Evolutionary conservation across 2,329 filamentous ascomycete genomes (phyloP).

Genomic region (Fusarium abutilonis): DNA sequence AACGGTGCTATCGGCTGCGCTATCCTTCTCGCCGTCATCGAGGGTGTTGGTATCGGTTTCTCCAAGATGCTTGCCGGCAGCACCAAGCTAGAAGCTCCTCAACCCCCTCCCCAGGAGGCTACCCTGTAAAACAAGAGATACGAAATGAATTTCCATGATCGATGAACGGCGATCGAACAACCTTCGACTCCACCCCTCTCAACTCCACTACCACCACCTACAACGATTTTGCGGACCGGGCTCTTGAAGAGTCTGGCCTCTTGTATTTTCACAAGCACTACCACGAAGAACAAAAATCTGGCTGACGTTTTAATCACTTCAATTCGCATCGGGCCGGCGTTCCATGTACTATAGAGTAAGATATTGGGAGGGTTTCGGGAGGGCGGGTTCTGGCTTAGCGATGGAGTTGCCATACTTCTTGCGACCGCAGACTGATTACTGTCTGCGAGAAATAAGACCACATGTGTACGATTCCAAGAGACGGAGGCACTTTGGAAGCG

Average conservation of each 20-base stretch:
- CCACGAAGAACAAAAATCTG: slow-evolving; percentile 34
- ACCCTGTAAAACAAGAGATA: slow-evolving; percentile 39
- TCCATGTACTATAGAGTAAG: slow-evolving; percentile 48
- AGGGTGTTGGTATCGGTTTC: slow-evolving; percentile 96
- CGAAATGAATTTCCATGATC: slow-evolving; percentile 24
- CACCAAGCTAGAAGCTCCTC: slow-evolving; percentile 77
- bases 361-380: slow-evolving; percentile 28
- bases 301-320: slow-evolving; percentile 37
- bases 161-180: slow-evolving; percentile 20
- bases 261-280: slow-evolving; percentile 38
- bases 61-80: slow-evolving; percentile 92
- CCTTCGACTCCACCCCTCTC: slow-evolving; percentile 38
- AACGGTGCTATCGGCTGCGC: slow-evolving; percentile 98
- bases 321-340: slow-evolving; percentile 49
- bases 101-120: slow-evolving; percentile 48
- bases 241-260: slow-evolving; percentile 15
- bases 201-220: slow-evolving; percentile 38
- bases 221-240: slow-evolving; percentile 16
- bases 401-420: slow-evolving; percentile 38
- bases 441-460: slow-evolving; percentile 30
- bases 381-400: slow-evolving; percentile 41
- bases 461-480: slow-evolving; percentile 34
- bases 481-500: slow-evolving; percentile 10
- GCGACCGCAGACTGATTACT: slow-evolving; percentile 23
- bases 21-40: slow-evolving; percentile 92